Conservation (phyloP, 2,329 filamentous ascomycete genomes). For the Rugonectria rugulosa region DNA sequence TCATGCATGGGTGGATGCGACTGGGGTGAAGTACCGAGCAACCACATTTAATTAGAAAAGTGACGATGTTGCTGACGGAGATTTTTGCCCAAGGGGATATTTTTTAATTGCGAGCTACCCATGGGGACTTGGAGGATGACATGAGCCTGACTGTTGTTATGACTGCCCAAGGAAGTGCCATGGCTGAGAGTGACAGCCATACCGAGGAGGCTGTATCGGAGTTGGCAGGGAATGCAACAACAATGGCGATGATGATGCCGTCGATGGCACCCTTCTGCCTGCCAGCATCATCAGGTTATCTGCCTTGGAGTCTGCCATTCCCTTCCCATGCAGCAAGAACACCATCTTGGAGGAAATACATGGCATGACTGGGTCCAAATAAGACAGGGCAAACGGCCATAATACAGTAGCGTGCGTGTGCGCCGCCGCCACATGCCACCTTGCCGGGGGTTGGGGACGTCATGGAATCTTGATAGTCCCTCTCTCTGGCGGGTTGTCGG, state of each 20-base stretch:
- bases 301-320: conserved; percentile 11
- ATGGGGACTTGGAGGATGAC: too few relatives aligned
- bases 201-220: too few relatives aligned
- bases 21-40: too few relatives aligned
- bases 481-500: conserved; percentile 4
- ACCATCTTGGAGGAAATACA: neutral
- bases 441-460: conserved; percentile 8
- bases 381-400: neutral
- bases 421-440: conserved; percentile 13
- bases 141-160: too few relatives aligned
- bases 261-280: conserved; percentile 3
- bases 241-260: too few relatives aligned
- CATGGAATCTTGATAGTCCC: conserved; percentile 4
- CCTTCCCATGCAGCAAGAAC: neutral
- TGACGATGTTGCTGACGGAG: too few relatives aligned
- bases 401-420: neutral
- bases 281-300: neutral
- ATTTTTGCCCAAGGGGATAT: too few relatives aligned
- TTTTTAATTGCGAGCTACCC: too few relatives aligned
- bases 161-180: too few relatives aligned
- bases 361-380: neutral
- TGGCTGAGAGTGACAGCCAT: conserved; percentile 5
- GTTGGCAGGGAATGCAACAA: too few relatives aligned
- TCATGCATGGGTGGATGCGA: too few relatives aligned
- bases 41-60: too few relatives aligned